A percentile compares a stretch with the other conserved stretches of the same genome.
phyloP scores from a whole-genome alignment of 2,329 filamentous ascomycete genomes.

The Aspergillus aculeatinus region DNA sequence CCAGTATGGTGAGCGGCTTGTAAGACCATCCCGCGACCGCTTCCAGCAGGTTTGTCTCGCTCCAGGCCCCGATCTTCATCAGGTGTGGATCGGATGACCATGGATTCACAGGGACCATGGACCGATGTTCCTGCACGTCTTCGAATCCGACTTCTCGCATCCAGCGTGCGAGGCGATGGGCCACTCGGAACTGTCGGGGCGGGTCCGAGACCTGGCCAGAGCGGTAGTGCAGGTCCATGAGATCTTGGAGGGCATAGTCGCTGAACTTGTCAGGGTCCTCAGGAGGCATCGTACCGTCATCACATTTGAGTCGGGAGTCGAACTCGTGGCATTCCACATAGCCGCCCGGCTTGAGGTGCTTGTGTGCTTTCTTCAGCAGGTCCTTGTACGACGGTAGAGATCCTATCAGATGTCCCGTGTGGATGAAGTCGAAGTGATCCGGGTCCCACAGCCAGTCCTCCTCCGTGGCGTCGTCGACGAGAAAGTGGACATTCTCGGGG shows the following conservation, averaged over 20 bases:
- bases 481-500: constrained; percentile 72
- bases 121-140: constrained; percentile 54
- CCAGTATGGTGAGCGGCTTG: constrained; percentile 43
- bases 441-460: constrained; percentile 58
- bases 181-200: constrained; percentile 51
- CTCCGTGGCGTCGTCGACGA: constrained; percentile 66
- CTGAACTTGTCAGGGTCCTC: constrained; percentile 41
- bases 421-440: constrained; percentile 58
- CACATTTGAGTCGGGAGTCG: constrained; percentile 50
- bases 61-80: constrained; percentile 52
- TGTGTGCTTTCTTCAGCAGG: constrained; percentile 53
- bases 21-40: constrained; percentile 46
- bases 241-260: constrained; percentile 47
- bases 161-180: constrained; percentile 54
- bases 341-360: constrained; percentile 57
- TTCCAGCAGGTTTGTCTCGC: constrained; percentile 47
- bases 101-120: constrained; percentile 54
- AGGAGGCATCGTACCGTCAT: constrained; percentile 54
- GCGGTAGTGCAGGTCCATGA: constrained; percentile 45
- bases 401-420: constrained; percentile 59
- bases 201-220: constrained; percentile 47
- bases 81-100: constrained; percentile 52
- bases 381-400: constrained; percentile 57
- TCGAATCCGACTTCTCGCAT: constrained; percentile 59
- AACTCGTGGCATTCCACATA: constrained; percentile 49